Evolutionary conservation across 495 filamentous ascomycete species (phyloP).

Genomic region (Penicillium salamii): DNA sequence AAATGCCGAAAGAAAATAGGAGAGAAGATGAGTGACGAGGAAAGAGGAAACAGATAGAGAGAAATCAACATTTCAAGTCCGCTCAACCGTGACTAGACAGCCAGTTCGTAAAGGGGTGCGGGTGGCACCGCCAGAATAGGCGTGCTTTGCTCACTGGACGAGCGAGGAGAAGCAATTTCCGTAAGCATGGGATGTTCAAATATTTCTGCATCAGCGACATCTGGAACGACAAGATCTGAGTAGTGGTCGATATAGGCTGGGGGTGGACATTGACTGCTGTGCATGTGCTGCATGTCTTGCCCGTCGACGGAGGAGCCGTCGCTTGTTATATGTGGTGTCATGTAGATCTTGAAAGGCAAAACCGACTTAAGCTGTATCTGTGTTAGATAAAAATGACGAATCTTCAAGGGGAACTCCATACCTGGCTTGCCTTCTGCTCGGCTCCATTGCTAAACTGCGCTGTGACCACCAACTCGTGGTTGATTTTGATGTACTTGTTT

Average conservation of each 20-base stretch:
- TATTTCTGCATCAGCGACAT: not conserved
- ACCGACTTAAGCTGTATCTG: conserved; percentile 10
- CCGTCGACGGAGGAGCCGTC: conserved; percentile 1
- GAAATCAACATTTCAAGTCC: too few relatives aligned
- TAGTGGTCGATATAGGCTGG: conserved; percentile 16
- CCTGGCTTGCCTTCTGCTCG: not conserved
- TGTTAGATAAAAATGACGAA: not conserved
- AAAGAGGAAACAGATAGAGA: too few relatives aligned
- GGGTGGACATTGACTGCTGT: conserved; percentile 5
- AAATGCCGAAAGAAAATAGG: too few relatives aligned
- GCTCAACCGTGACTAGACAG: not conserved
- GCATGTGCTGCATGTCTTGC: conserved; percentile 5
- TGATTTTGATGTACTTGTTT: conserved; percentile 14
- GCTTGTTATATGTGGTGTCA: conserved; percentile 11
- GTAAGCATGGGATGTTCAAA: not conserved
- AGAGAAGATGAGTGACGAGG: too few relatives aligned
- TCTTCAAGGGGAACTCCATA: not conserved
- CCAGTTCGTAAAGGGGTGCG: not conserved
- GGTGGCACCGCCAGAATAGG: not conserved
- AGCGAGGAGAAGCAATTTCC: not conserved
- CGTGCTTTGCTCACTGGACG: not conserved
- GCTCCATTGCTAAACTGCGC: conserved; percentile 9
- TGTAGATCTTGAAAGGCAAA: conserved; percentile 19
- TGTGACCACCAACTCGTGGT: conserved; percentile 9
- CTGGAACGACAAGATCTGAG: not conserved